These are phyloP conservation scores for Bacidia rubella DNA, from an alignment of 495 filamentous ascomycete genomes.

Conservation along the genomic window DNA sequence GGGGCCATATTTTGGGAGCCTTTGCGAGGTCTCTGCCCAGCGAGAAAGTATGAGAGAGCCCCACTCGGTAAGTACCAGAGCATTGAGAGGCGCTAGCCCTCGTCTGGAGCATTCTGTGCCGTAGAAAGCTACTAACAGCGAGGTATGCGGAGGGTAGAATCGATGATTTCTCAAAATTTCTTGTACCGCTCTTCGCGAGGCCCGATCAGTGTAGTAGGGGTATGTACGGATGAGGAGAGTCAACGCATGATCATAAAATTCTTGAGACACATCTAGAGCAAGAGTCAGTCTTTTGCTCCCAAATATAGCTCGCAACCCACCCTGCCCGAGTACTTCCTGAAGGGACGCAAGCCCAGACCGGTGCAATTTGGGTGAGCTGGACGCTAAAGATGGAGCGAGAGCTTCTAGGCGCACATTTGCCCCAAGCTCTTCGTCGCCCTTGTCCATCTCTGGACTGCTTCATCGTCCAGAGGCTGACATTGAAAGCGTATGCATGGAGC, in stretches of 20 bases:
- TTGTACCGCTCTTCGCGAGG: slow-evolving; percentile 68
- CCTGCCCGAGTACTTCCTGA: slow-evolving; percentile 27
- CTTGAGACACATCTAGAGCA: slow-evolving; percentile 21
- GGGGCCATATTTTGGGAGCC: slow-evolving; percentile 53
- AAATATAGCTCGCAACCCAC: slow-evolving; percentile 23
- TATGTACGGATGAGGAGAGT: slow-evolving; percentile 71
- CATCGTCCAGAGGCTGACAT: no score
- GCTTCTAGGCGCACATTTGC: not conserved
- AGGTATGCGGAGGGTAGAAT: slow-evolving; percentile 28
- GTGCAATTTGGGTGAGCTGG: slow-evolving; percentile 36
- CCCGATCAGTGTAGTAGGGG: slow-evolving; percentile 71
- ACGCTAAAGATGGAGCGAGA: not conserved
- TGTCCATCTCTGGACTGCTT: not conserved
- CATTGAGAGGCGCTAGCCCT: slow-evolving; percentile 60
- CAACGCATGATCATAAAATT: slow-evolving; percentile 36
- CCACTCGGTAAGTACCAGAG: slow-evolving; percentile 88
- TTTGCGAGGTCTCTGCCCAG: slow-evolving; percentile 33
- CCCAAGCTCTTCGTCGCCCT: slow-evolving; percentile 1
- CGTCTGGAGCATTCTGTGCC: slow-evolving; percentile 55
- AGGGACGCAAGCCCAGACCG: slow-evolving; percentile 31
- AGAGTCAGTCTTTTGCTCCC: not conserved
- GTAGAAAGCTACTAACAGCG: slow-evolving; percentile 19
- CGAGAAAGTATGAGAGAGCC: slow-evolving; percentile 60
- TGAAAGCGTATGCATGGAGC: no score
- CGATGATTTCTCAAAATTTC: slow-evolving; percentile 57